Evolutionary conservation across 2,329 filamentous ascomycete genomes (phyloP).

Genomic region (Fusarium xyrophilum): DNA sequence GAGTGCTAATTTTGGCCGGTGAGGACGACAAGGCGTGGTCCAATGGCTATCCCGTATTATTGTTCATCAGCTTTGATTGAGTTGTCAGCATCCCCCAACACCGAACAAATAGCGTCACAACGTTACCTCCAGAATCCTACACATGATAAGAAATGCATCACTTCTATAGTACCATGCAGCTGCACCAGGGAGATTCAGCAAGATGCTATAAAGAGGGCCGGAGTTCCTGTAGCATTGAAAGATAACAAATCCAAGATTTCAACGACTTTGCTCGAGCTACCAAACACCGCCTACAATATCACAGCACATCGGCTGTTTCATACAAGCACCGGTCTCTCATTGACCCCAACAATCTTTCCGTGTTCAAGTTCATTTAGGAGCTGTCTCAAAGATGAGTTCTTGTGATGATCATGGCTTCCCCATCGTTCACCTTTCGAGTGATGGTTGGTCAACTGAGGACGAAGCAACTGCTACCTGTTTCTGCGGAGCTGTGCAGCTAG

Average conservation of each 20-base stretch:
- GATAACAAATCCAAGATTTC: neutral
- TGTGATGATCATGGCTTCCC: neutral
- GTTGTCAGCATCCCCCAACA: neutral
- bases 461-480: neutral
- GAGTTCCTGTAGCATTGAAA: neutral
- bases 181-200: neutral
- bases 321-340: neutral
- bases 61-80: neutral
- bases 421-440: neutral
- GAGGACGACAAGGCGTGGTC: neutral
- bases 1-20: neutral
- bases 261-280: neutral
- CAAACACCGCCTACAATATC: neutral
- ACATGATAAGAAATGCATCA: neutral
- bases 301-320: neutral
- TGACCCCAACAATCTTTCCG: neutral
- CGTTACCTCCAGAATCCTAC: neutral
- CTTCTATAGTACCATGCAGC: neutral
- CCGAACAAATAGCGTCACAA: neutral
- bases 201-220: neutral
- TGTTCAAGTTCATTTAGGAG: neutral
- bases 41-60: neutral
- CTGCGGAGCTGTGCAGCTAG: neutral
- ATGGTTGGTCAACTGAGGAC: constrained; percentile 1
- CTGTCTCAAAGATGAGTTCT: neutral